Evolutionary conservation across 495 filamentous ascomycete species (phyloP).

Genomic region (Cairneyella variabilis): DNA sequence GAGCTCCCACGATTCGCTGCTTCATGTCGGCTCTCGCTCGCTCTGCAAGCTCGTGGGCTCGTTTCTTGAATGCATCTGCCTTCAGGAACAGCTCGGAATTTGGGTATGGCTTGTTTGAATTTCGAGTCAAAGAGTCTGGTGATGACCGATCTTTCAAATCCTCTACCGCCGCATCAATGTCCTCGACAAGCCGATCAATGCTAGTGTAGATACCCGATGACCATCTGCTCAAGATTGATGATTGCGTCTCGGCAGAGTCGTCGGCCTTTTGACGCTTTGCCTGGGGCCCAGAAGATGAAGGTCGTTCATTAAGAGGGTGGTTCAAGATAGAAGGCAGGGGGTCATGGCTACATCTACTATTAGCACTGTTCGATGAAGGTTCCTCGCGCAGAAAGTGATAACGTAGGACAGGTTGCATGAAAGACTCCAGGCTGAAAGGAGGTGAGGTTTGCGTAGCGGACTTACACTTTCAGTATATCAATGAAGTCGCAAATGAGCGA

Average conservation of each 20-base stretch:
- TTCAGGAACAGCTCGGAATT: slow-evolving; percentile 20
- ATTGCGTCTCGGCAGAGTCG: slow-evolving; percentile 13
- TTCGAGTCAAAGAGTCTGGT: slow-evolving; percentile 15
- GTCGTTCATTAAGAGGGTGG: slow-evolving; percentile 34
- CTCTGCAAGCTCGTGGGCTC: slow-evolving; percentile 27
- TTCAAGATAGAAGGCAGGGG: slow-evolving; percentile 39
- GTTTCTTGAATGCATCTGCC: slow-evolving; percentile 20
- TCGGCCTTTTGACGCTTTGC: slow-evolving; percentile 26
- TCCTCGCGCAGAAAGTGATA: background rate
- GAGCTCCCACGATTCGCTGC: slow-evolving; percentile 31
- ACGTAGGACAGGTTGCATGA: too few relatives aligned
- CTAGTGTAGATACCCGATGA: slow-evolving; percentile 36
- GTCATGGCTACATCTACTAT: slow-evolving; percentile 34
- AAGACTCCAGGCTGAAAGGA: too few relatives aligned
- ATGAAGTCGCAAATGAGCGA: slow-evolving; percentile 23
- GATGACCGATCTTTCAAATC: slow-evolving; percentile 34
- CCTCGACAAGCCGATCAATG: slow-evolving; percentile 42
- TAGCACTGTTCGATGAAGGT: background rate
- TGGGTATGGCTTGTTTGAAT: slow-evolving; percentile 15
- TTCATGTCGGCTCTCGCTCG: slow-evolving; percentile 40
- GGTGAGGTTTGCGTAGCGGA: background rate
- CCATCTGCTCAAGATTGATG: slow-evolving; percentile 41
- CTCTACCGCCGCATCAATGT: slow-evolving; percentile 36
- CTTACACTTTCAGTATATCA: slow-evolving; percentile 29
- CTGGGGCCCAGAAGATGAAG: slow-evolving; percentile 21